These are phyloP conservation scores for Trichoderma oligosporum DNA, from an alignment of 2,329 filamentous ascomycete genomes.

Conservation along the genomic window DNA sequence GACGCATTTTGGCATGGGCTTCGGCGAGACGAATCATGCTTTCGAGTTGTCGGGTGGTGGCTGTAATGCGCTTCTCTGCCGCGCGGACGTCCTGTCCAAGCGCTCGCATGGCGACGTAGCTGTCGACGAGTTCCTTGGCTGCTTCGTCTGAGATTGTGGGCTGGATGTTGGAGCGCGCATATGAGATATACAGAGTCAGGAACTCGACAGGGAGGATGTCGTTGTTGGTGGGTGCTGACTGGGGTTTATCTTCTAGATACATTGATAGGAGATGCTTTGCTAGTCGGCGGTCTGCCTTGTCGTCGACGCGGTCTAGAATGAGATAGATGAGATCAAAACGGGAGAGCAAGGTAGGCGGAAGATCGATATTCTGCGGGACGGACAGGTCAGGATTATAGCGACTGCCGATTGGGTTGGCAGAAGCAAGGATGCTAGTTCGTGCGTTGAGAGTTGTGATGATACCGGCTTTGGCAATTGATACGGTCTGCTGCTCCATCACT, in stretches of 20 bases:
- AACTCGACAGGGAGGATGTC: constrained; percentile 93
- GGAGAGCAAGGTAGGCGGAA: constrained; percentile 89
- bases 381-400: constrained; percentile 95
- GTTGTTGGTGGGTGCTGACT: constrained; percentile 67
- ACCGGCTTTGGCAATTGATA: constrained; percentile 82
- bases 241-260: constrained; percentile 92
- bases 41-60: constrained; percentile 93
- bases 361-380: constrained; percentile 95
- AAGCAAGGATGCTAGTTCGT: constrained; percentile 90
- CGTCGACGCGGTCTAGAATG: constrained; percentile 89
- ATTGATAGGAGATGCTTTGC: constrained; percentile 92
- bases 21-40: constrained; percentile 97
- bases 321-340: constrained; percentile 97
- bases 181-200: constrained; percentile 94
- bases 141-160: constrained; percentile 77
- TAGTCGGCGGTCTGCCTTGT: constrained; percentile 80
- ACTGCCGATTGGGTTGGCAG: constrained; percentile 95
- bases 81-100: constrained; percentile 83
- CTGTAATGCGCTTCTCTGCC: constrained; percentile 92
- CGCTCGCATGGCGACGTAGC: constrained; percentile 93
- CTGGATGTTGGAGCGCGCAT: constrained; percentile 81
- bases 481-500: constrained; percentile 86
- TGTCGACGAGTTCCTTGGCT: constrained; percentile 75
- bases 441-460: constrained; percentile 97
- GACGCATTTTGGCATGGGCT: constrained; percentile 96